Percentiles rank a stretch among this genome's conserved stretches.
Conservation (phyloP, 352 stramenopile species). For the Pythium periplocum region DNA sequence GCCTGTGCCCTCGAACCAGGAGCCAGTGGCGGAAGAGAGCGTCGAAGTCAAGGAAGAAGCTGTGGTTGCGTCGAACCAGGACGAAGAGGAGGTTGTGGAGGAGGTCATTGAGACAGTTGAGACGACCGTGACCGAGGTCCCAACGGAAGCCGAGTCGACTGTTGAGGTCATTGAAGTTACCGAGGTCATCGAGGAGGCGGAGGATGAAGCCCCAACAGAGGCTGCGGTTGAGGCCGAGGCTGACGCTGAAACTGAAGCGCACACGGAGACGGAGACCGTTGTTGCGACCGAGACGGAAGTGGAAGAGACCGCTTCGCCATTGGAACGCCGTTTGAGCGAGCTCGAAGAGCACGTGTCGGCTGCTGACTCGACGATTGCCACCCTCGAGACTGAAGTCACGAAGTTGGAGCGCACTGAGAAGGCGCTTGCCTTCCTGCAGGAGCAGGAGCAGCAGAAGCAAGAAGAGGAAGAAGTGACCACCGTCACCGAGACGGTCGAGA, state of each 20-base stretch:
- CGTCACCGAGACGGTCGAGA: constrained; percentile 2
- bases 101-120: constrained; percentile 15
- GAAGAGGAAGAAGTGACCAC: constrained; percentile 14
- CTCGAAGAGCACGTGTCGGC: constrained; percentile 24
- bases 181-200: constrained; percentile 9
- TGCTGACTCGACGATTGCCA: constrained; percentile 14
- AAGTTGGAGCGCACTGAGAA: constrained; percentile 8
- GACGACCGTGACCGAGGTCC: constrained; percentile 10
- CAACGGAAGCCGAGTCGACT: constrained; percentile 1
- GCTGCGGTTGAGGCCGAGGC: constrained; percentile 1
- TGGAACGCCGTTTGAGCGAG: constrained; percentile 23
- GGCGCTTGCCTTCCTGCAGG: constrained; percentile 13
- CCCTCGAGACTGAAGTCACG: constrained; percentile 20
- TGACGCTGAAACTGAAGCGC: background rate
- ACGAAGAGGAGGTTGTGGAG: constrained; percentile 13
- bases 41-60: background rate
- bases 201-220: constrained; percentile 13
- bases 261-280: constrained; percentile 18
- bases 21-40: background rate
- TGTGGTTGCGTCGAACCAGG: constrained; percentile 10
- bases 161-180: constrained; percentile 5
- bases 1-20: constrained; percentile 4
- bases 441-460: constrained; percentile 13
- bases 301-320: background rate
- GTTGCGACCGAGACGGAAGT: constrained; percentile 5